Conservation (phyloP, 2,329 filamentous ascomycete genomes). For the Xylariales sp. region DNA sequence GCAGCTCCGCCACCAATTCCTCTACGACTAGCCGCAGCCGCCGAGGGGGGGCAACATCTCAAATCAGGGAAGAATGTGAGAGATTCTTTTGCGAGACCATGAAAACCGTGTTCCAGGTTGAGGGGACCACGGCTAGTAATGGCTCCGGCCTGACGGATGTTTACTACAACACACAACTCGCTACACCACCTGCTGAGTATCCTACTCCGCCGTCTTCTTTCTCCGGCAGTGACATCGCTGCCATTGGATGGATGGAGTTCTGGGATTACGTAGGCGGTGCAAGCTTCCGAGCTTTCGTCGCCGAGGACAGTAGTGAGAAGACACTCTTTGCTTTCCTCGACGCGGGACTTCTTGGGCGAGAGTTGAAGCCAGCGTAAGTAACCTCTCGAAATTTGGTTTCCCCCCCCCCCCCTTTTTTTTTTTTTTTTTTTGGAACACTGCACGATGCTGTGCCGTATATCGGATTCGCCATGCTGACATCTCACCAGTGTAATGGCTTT, state of each 20-base stretch:
- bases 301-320: constrained; percentile 64
- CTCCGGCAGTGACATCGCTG: constrained; percentile 23
- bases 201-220: constrained; percentile 31
- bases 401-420: too few species aligned
- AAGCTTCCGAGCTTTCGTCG: constrained; percentile 82
- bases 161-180: constrained; percentile 35
- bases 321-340: constrained; percentile 89
- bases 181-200: constrained; percentile 49
- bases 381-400: not conserved
- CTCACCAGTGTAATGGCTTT: constrained; percentile 71
- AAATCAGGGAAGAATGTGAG: constrained; percentile 99
- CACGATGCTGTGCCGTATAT: too few species aligned
- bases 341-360: constrained; percentile 61
- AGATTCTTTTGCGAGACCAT: constrained; percentile 99
- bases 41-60: constrained; percentile 89
- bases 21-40: constrained; percentile 41
- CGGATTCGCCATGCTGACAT: constrained; percentile 23
- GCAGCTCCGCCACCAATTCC: constrained; percentile 25
- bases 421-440: too few species aligned
- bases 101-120: constrained; percentile 91
- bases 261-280: constrained; percentile 83
- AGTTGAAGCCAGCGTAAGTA: constrained; percentile 82
- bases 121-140: constrained; percentile 72
- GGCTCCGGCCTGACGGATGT: constrained; percentile 86
- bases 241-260: constrained; percentile 68